These are phyloP conservation scores for Apiotrichum brassicae DNA, from an alignment of 1,284 basidiomycete genomes.

Conservation along the genomic window DNA sequence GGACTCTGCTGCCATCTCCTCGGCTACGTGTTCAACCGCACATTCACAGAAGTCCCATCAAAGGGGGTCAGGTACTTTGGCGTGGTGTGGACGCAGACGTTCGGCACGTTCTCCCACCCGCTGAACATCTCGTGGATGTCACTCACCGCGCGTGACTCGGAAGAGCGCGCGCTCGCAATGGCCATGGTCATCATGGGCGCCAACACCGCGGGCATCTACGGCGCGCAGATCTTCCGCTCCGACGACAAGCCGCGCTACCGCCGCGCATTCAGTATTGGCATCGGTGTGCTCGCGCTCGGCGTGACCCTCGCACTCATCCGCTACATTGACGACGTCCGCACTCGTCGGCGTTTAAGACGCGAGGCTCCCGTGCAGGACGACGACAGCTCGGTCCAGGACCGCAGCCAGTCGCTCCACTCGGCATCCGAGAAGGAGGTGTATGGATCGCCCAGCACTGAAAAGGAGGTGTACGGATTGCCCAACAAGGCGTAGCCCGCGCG, in stretches of 20 bases:
- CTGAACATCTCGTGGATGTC: conserved; percentile 32
- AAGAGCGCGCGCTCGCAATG: conserved; percentile 28
- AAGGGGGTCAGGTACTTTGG: conserved; percentile 24
- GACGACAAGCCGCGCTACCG: conserved; percentile 32
- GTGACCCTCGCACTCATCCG: conserved; percentile 19
- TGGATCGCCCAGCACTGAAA: no score
- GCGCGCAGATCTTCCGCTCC: conserved; percentile 30
- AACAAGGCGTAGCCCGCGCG: no score
- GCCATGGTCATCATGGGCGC: conserved; percentile 30
- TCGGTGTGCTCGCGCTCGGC: conserved; percentile 22
- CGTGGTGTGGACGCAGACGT: conserved; percentile 27
- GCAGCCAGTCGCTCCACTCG: no score
- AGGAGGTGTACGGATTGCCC: no score
- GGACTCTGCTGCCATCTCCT: conserved; percentile 24
- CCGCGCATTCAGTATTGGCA: conserved; percentile 26
- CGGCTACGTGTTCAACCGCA: conserved; percentile 28
- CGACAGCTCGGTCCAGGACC: no score
- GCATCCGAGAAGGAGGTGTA: no score
- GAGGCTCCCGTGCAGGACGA: no score
- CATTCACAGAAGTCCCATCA: conserved; percentile 17
- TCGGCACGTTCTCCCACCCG: conserved; percentile 30
- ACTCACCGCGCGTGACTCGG: conserved; percentile 20
- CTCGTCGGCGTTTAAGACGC: neutral
- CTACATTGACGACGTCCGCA: conserved; percentile 9
- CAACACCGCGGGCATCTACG: conserved; percentile 33